phyloP scores from a whole-genome alignment of 1,284 basidiomycete species.

The Heterobasidion occidentale region DNA sequence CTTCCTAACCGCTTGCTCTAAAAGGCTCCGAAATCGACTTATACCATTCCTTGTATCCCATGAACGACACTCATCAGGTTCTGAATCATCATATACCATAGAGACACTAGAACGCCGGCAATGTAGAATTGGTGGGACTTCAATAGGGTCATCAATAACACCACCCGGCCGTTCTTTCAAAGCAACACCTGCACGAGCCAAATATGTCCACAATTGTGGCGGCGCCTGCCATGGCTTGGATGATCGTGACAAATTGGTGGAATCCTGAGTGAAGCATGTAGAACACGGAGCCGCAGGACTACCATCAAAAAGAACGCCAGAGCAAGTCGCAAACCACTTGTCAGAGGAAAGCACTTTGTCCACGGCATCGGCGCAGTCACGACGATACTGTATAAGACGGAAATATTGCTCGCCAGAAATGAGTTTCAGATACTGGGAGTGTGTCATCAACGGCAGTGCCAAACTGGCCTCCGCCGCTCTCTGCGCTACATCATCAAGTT shows the following conservation, averaged over 20 bases:
- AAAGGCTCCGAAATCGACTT: too few relatives aligned
- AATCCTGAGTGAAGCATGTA: not conserved
- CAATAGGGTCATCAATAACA: not conserved
- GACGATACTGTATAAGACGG: not conserved
- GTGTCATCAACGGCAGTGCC: not conserved
- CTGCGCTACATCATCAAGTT: not conserved
- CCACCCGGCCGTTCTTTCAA: not conserved
- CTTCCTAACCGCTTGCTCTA: too few relatives aligned
- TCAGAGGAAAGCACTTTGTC: not conserved
- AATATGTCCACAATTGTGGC: not conserved
- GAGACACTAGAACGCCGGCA: not conserved
- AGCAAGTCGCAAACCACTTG: not conserved
- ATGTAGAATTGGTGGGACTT: not conserved
- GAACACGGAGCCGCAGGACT: not conserved
- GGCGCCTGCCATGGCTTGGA: not conserved
- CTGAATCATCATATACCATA: not conserved
- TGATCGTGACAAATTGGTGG: not conserved
- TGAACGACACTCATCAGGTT: too few relatives aligned
- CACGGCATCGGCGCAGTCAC: not conserved
- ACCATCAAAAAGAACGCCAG: not conserved
- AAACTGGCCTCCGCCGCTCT: not conserved
- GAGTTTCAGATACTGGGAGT: not conserved
- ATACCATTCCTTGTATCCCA: too few relatives aligned
- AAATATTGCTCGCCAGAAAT: not conserved
- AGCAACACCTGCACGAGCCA: not conserved